Base-by-base conservation (phyloP, 129 eudicot genomes). In the Solidago caesia region DNA sequence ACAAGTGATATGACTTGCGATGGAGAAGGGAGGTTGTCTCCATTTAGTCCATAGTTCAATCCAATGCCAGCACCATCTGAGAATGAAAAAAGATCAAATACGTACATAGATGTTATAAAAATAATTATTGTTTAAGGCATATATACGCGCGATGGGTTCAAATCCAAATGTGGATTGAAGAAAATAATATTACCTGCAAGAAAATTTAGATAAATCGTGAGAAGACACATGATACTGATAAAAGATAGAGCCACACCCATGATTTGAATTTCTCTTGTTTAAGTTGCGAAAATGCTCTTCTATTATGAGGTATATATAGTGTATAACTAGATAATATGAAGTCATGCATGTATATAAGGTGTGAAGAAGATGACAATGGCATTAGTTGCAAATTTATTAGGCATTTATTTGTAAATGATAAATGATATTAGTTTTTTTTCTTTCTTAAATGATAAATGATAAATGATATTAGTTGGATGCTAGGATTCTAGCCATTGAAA, bases 1-100 rank as follows among this genome's bases (percentile, higher is more conserved):
- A 83, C 4, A 56, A 83, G 81, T 2, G 74, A 52, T 46, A 73
- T 44, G 58, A 67, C 74, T 73, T 58, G 70, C 0, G 74, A 5
- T 33, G 72, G 67, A 21, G 88, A 8, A 7, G 88, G 83, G 64
- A 84, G 83, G 68, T 82, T 78, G 81, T 82, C 61, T 9, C 81
- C 89, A 33, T 33, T 33, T 33, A 56, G 21, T 56, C 61, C 61
- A 6, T 56, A 56, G 61, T 56, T 56, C 61, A 56, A 56, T 56
- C 61, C 61, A 16, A 56, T 56, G 9, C 61, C 61, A 16, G 4
- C 61, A 14, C 26, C 61, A 56, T 56, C 61, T 56, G 27, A 2
- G 61, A 56, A 56, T 15, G 1, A 5, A 56, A 56, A 0, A 56
- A 56, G 61, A 56, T 14, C 61, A 15, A 15, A 56, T 2, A 56